Conservation (phyloP, 768 basidiomycete species). For the Fistulinella prunicolor region DNA sequence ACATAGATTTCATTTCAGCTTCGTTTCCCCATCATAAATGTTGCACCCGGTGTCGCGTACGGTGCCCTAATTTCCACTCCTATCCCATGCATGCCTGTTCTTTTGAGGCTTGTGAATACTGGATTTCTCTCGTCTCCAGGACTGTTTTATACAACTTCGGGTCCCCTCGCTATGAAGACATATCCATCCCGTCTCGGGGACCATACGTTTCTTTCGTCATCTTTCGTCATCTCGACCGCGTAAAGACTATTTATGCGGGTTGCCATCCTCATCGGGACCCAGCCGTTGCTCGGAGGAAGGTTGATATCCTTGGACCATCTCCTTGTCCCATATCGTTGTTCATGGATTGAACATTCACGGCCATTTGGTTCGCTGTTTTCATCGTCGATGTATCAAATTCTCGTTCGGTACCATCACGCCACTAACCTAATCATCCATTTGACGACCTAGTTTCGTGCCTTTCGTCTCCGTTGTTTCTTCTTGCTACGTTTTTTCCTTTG, state of each 20-base stretch:
- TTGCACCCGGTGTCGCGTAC: constrained; percentile 31
- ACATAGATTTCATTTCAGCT: constrained; percentile 29
- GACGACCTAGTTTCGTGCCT: constrained; percentile 36
- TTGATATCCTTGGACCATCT: constrained; percentile 33
- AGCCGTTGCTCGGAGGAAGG: constrained; percentile 26
- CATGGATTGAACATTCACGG: constrained; percentile 37
- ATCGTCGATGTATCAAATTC: constrained; percentile 33
- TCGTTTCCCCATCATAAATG: constrained; percentile 27
- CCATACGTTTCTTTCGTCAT: constrained; percentile 32
- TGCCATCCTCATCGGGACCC: constrained; percentile 12
- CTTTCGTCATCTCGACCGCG: constrained; percentile 30
- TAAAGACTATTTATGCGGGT: constrained; percentile 32
- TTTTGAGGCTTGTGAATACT: constrained; percentile 37
- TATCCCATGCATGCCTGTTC: constrained; percentile 34
- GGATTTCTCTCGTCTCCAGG: constrained; percentile 27
- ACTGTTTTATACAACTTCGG: constrained; percentile 24
- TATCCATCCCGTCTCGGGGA: constrained; percentile 64
- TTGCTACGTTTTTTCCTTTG: constrained; percentile 36
- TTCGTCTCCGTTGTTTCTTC: constrained; percentile 36
- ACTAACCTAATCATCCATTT: constrained; percentile 36
- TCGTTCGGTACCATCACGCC: constrained; percentile 30
- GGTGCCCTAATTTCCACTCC: constrained; percentile 41
- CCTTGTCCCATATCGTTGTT: constrained; percentile 30
- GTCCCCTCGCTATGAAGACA: constrained; percentile 44
- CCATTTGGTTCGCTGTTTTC: constrained; percentile 25